Percentiles rank a stretch among this genome's conserved stretches.
phyloP scores from a whole-genome alignment of 345 rosid species.

The Salix brachista region DNA sequence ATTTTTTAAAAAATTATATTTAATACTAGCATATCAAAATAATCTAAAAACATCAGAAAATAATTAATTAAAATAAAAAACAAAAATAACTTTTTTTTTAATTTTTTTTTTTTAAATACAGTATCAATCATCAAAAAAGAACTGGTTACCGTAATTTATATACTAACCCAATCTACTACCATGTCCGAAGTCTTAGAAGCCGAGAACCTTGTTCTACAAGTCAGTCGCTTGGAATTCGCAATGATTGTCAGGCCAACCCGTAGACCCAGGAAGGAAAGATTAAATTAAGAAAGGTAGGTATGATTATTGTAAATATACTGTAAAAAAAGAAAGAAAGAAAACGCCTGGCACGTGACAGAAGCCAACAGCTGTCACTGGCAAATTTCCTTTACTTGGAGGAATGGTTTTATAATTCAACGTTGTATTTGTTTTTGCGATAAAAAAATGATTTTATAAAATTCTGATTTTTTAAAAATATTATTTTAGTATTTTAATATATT shows the following conservation, averaged over 20 bases:
- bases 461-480: too few species aligned
- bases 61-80: too few species aligned
- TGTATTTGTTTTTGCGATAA: too few species aligned
- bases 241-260: background rate
- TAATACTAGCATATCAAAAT: too few species aligned
- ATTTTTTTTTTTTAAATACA: too few species aligned
- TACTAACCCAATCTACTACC: background rate
- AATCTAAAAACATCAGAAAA: too few species aligned
- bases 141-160: background rate
- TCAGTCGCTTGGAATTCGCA: background rate
- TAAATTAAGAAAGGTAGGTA: background rate
- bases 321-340: too few species aligned
- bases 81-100: too few species aligned
- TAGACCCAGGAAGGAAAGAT: background rate
- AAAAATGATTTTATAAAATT: too few species aligned
- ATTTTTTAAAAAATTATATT: too few species aligned
- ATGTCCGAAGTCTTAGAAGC: background rate
- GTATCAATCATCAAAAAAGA: too few species aligned
- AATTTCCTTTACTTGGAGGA: background rate
- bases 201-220: constrained; percentile 1
- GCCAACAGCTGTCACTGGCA: background rate
- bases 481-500: too few species aligned
- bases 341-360: background rate
- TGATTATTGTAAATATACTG: background rate
- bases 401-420: background rate